Evolutionary conservation across 768 basidiomycete genomes (phyloP).

Genomic region (Tylopilus felleus): DNA sequence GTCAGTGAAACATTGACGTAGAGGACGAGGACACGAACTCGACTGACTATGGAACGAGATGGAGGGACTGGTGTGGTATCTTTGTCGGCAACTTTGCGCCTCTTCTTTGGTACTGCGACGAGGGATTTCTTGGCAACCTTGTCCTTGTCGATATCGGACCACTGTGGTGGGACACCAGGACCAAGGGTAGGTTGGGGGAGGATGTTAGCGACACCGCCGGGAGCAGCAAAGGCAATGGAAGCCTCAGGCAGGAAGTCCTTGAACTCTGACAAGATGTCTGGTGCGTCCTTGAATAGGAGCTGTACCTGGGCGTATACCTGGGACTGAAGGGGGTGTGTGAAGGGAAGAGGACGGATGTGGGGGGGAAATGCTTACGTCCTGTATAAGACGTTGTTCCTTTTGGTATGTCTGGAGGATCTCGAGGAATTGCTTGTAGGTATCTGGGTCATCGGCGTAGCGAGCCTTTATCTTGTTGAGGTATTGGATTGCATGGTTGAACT

Average conservation of each 20-base stretch:
- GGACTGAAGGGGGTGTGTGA: conserved; percentile 37
- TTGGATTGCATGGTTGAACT: conserved; percentile 93
- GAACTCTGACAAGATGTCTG: conserved; percentile 77
- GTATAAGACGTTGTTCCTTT: conserved; percentile 71
- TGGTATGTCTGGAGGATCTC: conserved; percentile 88
- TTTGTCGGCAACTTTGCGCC: conserved; percentile 63
- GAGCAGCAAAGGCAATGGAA: conserved; percentile 39
- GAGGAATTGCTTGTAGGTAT: conserved; percentile 87
- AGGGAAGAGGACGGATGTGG: neutral
- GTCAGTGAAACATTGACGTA: conserved; percentile 5
- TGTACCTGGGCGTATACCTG: conserved; percentile 83
- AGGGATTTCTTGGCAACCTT: conserved; percentile 43
- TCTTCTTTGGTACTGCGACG: conserved; percentile 47
- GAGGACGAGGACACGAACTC: conserved; percentile 36
- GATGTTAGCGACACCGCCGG: conserved; percentile 43
- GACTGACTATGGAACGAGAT: conserved; percentile 45
- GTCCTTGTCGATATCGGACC: conserved; percentile 41
- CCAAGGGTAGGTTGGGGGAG: conserved; percentile 46
- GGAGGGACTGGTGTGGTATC: conserved; percentile 61
- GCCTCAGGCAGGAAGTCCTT: conserved; percentile 76
- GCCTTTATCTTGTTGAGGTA: conserved; percentile 99
- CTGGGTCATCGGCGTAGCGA: conserved; percentile 83
- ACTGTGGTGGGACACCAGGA: conserved; percentile 34
- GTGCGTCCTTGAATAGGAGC: conserved; percentile 75
- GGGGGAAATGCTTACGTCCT: conserved; percentile 53